Percentiles rank a stretch among this genome's conserved stretches.
These are phyloP conservation scores for Euryodendron excelsum DNA, from an alignment of 148 eudicot species.

Conservation along the genomic window DNA sequence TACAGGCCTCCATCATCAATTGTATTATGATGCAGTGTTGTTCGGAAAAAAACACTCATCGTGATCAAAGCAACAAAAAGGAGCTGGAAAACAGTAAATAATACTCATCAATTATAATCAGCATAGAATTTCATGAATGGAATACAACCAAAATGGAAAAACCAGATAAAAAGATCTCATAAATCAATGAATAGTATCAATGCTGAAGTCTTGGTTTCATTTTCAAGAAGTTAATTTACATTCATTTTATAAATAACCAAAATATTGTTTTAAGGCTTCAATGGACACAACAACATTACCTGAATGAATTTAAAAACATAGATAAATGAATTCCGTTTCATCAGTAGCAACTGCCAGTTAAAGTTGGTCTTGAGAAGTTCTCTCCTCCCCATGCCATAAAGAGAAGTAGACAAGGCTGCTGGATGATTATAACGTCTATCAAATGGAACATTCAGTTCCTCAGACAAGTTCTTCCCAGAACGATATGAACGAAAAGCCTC, in stretches of 20 bases:
- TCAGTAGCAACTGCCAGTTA: slow-evolving; percentile 74
- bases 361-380: slow-evolving; percentile 77
- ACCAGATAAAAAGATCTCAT: no score
- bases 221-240: no score
- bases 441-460: slow-evolving; percentile 65
- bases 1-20: slow-evolving; percentile 79
- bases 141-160: slow-evolving; percentile 4
- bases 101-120: no score
- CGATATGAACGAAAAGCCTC: slow-evolving; percentile 70
- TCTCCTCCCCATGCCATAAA: slow-evolving; percentile 61
- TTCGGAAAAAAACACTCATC: slow-evolving; percentile 83
- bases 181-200: no score
- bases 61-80: slow-evolving; percentile 59
- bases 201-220: no score
- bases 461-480: slow-evolving; percentile 53
- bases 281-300: slow-evolving; percentile 39
- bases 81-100: slow-evolving; percentile 64
- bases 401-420: slow-evolving; percentile 65
- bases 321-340: slow-evolving; percentile 72
- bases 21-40: slow-evolving; percentile 77
- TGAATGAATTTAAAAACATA: slow-evolving; percentile 75
- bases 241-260: no score
- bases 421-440: slow-evolving; percentile 66
- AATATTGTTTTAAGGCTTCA: no score
- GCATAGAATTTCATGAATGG: no score